Base-by-base conservation (phyloP, 768 basidiomycete species). In the Tricholoma sp. region DNA sequence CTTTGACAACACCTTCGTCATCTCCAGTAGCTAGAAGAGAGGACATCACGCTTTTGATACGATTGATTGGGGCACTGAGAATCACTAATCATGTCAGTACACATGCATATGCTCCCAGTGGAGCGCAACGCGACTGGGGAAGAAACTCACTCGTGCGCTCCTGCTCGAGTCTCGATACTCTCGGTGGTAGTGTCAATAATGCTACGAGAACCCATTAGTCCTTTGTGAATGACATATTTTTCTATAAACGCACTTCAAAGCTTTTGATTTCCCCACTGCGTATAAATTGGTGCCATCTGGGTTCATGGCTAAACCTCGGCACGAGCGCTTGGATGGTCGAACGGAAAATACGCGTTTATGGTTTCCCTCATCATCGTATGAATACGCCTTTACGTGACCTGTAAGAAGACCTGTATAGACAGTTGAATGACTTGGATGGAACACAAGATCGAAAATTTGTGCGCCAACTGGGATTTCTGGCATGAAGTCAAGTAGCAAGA, bases 1-100 rank as follows among this genome's bases (percentile, higher is more conserved):
- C 93, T 80, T 96, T 96, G 69, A 98, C 85, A 20, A 94, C 84
- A 33, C 95, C 95, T 53, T 95, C 93, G 66, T 98, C 95, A 68
- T 97, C 95, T 15, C 95, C 95, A 6, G 91, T 93, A 17, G 84
- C 83, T 13, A 96, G 68, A 55, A 93, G 71, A 69, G 89, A 82
- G 4, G 87, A 82, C 61, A 82, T 79, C 42, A 92, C 70, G 60
- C 77, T 76, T 62, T 85, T 86, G 34, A 97, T 81, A 57, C 94
- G 89, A 67, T 96, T 97, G 59, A 98, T 88, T 8, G 94, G 82
- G 24, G 84, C 81, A 54, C 91, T 94, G 68, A 55, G 64, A 57
- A 53, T 66, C 63, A 65, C 68, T 77, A 63, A 60, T 63, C 56
- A 63, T 56, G 66, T 75, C 69, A 74, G 65, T 61, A 59, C 11